phyloP scores from a whole-genome alignment of 2,329 filamentous ascomycete species.

The Pseudocercospora eumusae region DNA sequence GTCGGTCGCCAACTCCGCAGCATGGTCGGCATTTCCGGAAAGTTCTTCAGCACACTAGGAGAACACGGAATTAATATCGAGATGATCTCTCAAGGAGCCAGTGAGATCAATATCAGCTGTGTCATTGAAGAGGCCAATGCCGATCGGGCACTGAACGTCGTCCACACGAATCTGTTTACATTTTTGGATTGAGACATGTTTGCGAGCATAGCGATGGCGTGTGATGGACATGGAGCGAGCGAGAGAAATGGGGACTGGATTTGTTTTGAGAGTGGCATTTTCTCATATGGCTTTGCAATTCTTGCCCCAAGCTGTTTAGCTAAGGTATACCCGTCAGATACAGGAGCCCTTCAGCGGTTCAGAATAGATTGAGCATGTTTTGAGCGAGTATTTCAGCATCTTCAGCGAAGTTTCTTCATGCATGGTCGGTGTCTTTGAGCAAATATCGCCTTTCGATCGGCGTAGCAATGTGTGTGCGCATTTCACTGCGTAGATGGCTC shows the following conservation, averaged over 20 bases:
- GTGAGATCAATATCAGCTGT: slow-evolving; percentile 98
- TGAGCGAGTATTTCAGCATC: not conserved
- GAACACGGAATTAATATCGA: slow-evolving; percentile 96
- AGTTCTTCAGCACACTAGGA: slow-evolving; percentile 92
- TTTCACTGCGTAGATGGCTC: not conserved
- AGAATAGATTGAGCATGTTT: slow-evolving; percentile 17
- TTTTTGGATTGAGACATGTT: slow-evolving; percentile 68
- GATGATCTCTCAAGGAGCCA: slow-evolving; percentile 98
- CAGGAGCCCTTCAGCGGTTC: slow-evolving; percentile 9
- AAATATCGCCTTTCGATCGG: slow-evolving; percentile 5
- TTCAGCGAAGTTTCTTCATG: not conserved
- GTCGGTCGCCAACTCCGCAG: slow-evolving; percentile 97
- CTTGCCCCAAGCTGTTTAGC: slow-evolving; percentile 4
- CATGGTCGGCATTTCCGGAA: slow-evolving; percentile 86
- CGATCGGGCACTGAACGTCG: slow-evolving; percentile 88
- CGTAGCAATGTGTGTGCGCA: slow-evolving; percentile 8
- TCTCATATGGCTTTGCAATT: not conserved
- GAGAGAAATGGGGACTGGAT: too few relatives aligned
- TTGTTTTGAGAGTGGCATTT: not conserved
- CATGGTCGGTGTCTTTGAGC: not conserved
- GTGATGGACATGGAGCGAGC: too few relatives aligned
- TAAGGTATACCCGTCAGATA: slow-evolving; percentile 7
- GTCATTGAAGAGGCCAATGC: slow-evolving; percentile 92
- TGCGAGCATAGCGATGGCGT: slow-evolving; percentile 11
- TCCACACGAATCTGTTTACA: slow-evolving; percentile 92